These are phyloP conservation scores for Aspergillus funiculosus DNA, from an alignment of 495 filamentous ascomycete species.

Conservation along the genomic window DNA sequence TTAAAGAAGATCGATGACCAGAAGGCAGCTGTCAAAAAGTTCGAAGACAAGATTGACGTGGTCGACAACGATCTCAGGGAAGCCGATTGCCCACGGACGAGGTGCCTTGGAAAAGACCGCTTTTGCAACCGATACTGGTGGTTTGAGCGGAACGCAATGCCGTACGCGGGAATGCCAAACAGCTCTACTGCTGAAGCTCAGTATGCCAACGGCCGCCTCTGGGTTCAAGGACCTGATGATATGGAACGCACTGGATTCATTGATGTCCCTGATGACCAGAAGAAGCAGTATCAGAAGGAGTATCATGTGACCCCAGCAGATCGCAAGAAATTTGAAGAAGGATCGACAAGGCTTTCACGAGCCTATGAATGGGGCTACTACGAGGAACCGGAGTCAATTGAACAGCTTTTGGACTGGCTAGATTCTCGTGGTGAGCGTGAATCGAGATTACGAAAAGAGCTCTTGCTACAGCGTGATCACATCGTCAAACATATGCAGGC, in stretches of 20 bases:
- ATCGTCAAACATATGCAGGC: constrained; percentile 77
- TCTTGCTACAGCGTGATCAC: constrained; percentile 66
- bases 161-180: constrained; percentile 77
- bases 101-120: constrained; percentile 82
- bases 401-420: constrained; percentile 78
- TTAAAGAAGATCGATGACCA: constrained; percentile 82
- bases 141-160: constrained; percentile 99
- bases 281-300: constrained; percentile 52
- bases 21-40: constrained; percentile 67
- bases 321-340: constrained; percentile 83
- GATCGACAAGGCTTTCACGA: constrained; percentile 65
- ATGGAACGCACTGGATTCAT: constrained; percentile 82
- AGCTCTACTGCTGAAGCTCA: constrained; percentile 81
- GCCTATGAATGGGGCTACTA: constrained; percentile 88
- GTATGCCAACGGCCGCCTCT: constrained; percentile 91
- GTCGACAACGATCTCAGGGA: constrained; percentile 90
- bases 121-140: constrained; percentile 99
- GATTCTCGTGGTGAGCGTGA: constrained; percentile 81
- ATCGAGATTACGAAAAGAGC: constrained; percentile 75
- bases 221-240: constrained; percentile 93
- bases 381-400: constrained; percentile 69
- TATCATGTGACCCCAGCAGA: constrained; percentile 78
- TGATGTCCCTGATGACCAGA: constrained; percentile 64
- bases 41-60: constrained; percentile 74
- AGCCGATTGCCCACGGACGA: constrained; percentile 84